Percentiles rank a stretch among this genome's conserved stretches.
These are phyloP conservation scores for Candida parachauliodes DNA, from an alignment of 805 yeast genomes.

Conservation along the genomic window DNA sequence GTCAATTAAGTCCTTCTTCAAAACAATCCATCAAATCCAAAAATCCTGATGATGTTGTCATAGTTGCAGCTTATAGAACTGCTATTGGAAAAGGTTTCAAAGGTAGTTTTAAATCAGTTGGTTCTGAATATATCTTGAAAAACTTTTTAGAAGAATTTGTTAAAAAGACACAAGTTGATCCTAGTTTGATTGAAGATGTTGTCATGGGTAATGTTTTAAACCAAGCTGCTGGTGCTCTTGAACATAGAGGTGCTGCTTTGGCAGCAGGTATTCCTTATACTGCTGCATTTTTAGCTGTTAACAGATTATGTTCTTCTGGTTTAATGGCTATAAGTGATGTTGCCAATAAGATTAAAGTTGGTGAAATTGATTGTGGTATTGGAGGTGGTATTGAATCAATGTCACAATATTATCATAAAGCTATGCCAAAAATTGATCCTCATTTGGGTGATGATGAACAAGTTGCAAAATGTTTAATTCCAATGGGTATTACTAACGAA, in stretches of 20 bases:
- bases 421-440: constrained; percentile 43
- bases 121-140: constrained; percentile 73
- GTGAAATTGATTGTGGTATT: constrained; percentile 87
- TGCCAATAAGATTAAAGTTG: constrained; percentile 80
- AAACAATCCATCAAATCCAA: constrained; percentile 47
- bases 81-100: constrained; percentile 85
- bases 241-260: constrained; percentile 86
- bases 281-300: constrained; percentile 76
- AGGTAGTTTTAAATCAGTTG: constrained; percentile 80
- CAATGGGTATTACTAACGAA: constrained; percentile 96
- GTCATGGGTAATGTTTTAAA: constrained; percentile 90
- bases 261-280: constrained; percentile 88
- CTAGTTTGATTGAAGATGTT: constrained; percentile 68
- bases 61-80: constrained; percentile 87
- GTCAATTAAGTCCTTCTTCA: constrained; percentile 40
- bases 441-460: constrained; percentile 33
- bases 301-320: constrained; percentile 95
- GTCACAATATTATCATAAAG: constrained; percentile 85
- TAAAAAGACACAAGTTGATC: constrained; percentile 47
- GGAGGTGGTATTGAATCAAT: constrained; percentile 94
- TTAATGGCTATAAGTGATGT: constrained; percentile 85
- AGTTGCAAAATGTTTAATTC: constrained; percentile 70
- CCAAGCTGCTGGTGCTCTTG: constrained; percentile 91
- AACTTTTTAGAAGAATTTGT: constrained; percentile 63
- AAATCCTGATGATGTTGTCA: constrained; percentile 84